phyloP scores from a whole-genome alignment of 2,329 filamentous ascomycete species.

The Diatrype stigma region DNA sequence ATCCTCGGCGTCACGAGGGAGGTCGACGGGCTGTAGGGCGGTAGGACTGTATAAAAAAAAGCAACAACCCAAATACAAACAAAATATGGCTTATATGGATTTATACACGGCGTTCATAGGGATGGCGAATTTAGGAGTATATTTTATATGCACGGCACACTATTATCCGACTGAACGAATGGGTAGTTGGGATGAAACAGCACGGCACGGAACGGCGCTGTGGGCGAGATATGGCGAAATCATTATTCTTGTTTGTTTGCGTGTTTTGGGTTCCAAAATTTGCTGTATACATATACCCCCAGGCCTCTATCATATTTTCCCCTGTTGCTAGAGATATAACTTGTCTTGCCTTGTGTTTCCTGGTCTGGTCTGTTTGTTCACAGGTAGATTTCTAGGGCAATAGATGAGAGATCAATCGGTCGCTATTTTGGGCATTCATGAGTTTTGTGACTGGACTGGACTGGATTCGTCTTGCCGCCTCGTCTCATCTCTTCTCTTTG shows the following conservation, averaged over 20 bases:
- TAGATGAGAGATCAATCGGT: too few species aligned
- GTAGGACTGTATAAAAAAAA: not conserved
- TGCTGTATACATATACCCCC: not conserved
- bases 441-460: too few species aligned
- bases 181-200: not conserved
- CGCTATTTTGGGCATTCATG: too few species aligned
- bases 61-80: too few species aligned
- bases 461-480: too few species aligned
- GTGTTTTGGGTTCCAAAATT: too few species aligned
- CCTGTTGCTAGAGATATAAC: not conserved
- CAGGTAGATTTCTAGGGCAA: too few species aligned
- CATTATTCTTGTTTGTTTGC: not conserved
- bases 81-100: not conserved
- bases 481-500: too few species aligned
- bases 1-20: conserved; percentile 24
- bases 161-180: too few species aligned
- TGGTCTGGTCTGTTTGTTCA: not conserved
- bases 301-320: not conserved
- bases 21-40: conserved; percentile 9
- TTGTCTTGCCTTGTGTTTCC: too few species aligned
- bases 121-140: not conserved
- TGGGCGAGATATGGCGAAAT: not conserved
- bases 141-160: too few species aligned
- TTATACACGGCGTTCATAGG: not conserved
- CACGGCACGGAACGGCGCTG: not conserved